phyloP scores from a whole-genome alignment of 1,284 basidiomycete species.

The Pseudozyma tsukubaensis region DNA sequence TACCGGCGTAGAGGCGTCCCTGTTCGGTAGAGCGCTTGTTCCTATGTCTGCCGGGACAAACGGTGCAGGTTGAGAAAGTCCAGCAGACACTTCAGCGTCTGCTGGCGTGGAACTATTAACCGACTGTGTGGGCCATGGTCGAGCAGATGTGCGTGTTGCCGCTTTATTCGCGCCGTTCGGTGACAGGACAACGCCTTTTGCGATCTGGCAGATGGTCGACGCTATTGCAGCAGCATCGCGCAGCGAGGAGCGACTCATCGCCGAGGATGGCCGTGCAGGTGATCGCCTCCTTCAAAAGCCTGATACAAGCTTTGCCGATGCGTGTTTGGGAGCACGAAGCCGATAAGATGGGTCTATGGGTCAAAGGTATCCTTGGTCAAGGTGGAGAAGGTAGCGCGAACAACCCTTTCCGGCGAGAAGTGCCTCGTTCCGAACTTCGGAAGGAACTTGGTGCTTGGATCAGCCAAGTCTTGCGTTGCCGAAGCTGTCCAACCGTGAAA shows the following conservation, averaged over 20 bases:
- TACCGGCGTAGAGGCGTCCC: not conserved
- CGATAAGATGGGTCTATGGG: too few species aligned
- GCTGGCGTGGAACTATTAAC: not conserved
- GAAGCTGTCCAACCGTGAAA: conserved; percentile 5
- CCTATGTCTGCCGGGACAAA: not conserved
- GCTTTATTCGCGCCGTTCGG: conserved; percentile 20
- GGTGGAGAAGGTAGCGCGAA: not conserved
- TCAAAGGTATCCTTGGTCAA: not conserved
- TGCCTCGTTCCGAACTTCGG: not conserved
- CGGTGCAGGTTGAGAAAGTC: not conserved
- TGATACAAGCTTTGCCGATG: not conserved
- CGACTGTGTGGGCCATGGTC: conserved; percentile 34
- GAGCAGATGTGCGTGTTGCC: conserved; percentile 5
- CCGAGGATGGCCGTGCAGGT: not conserved
- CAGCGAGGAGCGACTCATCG: conserved; percentile 43
- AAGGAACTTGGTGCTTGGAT: conserved; percentile 9
- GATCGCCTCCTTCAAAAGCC: not conserved
- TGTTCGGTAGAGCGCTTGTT: not conserved
- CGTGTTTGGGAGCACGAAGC: too few species aligned
- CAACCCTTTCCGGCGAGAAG: too few species aligned
- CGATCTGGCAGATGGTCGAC: conserved; percentile 42
- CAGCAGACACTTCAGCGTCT: not conserved
- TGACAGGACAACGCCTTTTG: conserved; percentile 35
- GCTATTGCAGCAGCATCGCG: conserved; percentile 48
- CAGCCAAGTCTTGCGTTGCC: conserved; percentile 14